Base-by-base conservation (phyloP, 2,329 filamentous ascomycete genomes). In the Sarocladium strictum region DNA sequence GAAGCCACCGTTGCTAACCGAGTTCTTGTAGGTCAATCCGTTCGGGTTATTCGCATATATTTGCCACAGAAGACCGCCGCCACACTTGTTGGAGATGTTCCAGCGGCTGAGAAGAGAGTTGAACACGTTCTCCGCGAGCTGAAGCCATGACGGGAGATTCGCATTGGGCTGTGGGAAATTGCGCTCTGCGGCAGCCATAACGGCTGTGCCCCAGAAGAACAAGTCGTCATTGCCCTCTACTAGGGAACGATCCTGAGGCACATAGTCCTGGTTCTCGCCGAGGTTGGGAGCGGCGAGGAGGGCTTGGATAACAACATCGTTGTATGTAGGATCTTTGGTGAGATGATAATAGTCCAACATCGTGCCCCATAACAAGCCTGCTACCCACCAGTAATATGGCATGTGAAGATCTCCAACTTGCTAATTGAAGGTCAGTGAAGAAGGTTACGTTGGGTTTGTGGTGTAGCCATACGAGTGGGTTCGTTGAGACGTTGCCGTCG, bases 1-100 rank as follows among this genome's bases (percentile, higher is more conserved):
- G 62, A 77, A 76, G 55, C 69, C 68, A 11, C 70, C 75, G 57
- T 76, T 79, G n/a, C 75, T 72, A 10, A 75, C 69, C 24, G 84
- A 79, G 72, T 93, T 93, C 71, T 92, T 94, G 79, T 95, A 94
- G 63, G 83, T 78, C 66, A 91, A 85, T 14, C 90, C 90, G 58
- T 84, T 84, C 47, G 74, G 73, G 65, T 95, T 93, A 62, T 80
- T 81, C 1, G 79, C 72, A 67, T 86, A 92, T 60, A 96, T 90
- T 72, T 96, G 90, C 89, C 89, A 93, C 55, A 83, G 77, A 47
- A 94, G 72, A 3, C 90, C 90, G 57, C 90, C 90, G 24, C 76
- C 77, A 63, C 90, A 95, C 37, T 73, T 69, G 0, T 75, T 72
- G 11, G 7, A 17, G 0, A 72, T 76, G 65, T 92, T 84, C 90